A percentile compares a stretch with the other conserved stretches of the same genome.
Evolutionary conservation across 805 yeast species (phyloP).

Genomic region (Starmerella scarabaei): DNA sequence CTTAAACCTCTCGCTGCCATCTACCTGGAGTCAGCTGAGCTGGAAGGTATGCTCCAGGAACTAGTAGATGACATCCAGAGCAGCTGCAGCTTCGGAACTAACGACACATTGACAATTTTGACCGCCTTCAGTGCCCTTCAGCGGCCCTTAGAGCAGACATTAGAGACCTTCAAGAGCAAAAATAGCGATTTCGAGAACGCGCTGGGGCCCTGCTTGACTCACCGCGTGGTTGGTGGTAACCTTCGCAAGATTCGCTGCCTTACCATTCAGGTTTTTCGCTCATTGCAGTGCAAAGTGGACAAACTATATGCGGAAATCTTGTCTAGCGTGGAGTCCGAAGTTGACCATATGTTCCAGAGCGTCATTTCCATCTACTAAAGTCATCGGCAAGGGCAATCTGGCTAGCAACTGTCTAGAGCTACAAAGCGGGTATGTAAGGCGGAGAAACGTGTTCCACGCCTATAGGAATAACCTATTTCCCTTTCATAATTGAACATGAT

Average conservation of each 20-base stretch:
- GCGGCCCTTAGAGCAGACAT: conserved; percentile 7
- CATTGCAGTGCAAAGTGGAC: conserved; percentile 10
- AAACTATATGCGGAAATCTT: conserved; percentile 3
- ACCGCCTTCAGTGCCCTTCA: conserved; percentile 3
- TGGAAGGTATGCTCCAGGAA: conserved; percentile 9
- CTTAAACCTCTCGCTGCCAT: conserved; percentile 8
- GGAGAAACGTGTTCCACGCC: too few species aligned
- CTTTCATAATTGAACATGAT: too few species aligned
- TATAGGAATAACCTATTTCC: background rate
- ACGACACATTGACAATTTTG: conserved; percentile 8
- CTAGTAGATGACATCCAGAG: conserved; percentile 15
- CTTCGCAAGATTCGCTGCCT: conserved; percentile 8
- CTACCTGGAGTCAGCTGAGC: conserved; percentile 4
- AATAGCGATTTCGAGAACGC: conserved; percentile 10
- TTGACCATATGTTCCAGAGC: conserved; percentile 8
- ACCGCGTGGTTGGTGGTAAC: conserved; percentile 12
- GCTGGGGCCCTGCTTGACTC: conserved; percentile 9
- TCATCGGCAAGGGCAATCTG: too few species aligned
- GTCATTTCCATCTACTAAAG: conserved; percentile 10
- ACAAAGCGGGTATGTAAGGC: too few species aligned
- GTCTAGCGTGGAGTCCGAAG: background rate
- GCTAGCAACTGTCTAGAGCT: too few species aligned
- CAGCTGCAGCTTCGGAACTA: conserved; percentile 10
- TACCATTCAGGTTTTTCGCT: conserved; percentile 10
- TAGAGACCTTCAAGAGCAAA: conserved; percentile 4